Evolutionary conservation across 2,329 filamentous ascomycete species (phyloP), one percentile per base, ranked within the genome.

Genomic region (Nemania sp.): DNA sequence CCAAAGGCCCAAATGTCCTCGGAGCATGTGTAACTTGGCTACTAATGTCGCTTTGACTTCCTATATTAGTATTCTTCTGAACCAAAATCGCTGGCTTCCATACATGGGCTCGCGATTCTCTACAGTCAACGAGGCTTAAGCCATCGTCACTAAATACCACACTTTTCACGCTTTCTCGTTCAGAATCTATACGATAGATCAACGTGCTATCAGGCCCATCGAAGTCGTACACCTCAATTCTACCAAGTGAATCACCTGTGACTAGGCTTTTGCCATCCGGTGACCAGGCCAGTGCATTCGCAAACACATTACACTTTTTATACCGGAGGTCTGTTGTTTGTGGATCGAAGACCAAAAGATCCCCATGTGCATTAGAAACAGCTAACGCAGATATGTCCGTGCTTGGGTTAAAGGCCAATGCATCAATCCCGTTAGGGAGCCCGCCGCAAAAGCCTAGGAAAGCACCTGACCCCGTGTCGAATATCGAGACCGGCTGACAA

Each of bases 1-100:
- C 61, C 11, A 71, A 38, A 60, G 70, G 61, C 15, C 69, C 70
- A 13, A 66, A 62, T 47, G 52, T 65, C 58, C 58, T 67, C 8
- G 27, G 64, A 45, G 62, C 27, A 49, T 53, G 20, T 56, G 67
- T 57, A 49, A 53, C 35, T 52, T 67, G 59, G 52, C 67, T 69
- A 43, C 60, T 69, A 47, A 67, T 57, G 35, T 68, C 69, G 51
- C 67, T 73, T 13, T 67, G 68, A 51, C 71, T 73, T n/a, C 70
- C 68, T 18, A 65, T n/a, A 24, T 75, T 73, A 58, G 68, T 66
- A 26, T 63, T 63, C 41, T 72, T 76, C 43, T 74, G 66, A 3
- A 78, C 71, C 5, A 81, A 72, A 20, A 73, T 75, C 2, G 74
- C 65, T 15, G 79, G 79, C 6, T 78, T 78, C 80, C 80, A 82